Conservation (phyloP, 257 asterid genomes). For the Solanum commersonii region DNA sequence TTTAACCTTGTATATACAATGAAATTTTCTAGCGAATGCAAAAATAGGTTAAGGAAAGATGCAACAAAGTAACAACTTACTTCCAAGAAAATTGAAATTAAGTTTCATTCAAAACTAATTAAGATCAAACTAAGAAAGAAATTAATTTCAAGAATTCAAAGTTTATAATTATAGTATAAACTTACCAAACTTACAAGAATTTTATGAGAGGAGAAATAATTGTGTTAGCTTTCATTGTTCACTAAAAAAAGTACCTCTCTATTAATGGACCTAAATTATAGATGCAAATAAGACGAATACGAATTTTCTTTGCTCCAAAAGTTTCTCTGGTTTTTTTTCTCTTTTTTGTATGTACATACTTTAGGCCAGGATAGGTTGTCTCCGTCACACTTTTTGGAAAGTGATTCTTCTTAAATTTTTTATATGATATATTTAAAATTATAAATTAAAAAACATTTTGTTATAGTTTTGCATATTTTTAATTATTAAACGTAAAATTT, state of each 20-base stretch:
- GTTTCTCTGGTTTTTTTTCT: not conserved
- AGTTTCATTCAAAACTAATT: not conserved
- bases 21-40: no score
- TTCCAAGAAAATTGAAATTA: not conserved
- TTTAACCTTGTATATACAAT: no score
- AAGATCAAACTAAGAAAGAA: not conserved
- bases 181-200: not conserved
- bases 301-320: not conserved
- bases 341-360: not conserved
- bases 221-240: not conserved
- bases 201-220: not conserved
- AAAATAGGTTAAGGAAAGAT: not conserved
- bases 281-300: not conserved
- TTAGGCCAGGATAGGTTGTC: fast-evolving
- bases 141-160: not conserved
- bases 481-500: no score
- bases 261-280: not conserved
- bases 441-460: no score
- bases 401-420: fast-evolving
- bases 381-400: not conserved
- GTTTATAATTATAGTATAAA: not conserved
- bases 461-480: no score
- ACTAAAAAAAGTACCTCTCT: not conserved
- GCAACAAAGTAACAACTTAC: not conserved
- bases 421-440: not conserved